These are phyloP conservation scores for Boechera stricta DNA, from an alignment of 345 rosid genomes.

Conservation along the genomic window DNA sequence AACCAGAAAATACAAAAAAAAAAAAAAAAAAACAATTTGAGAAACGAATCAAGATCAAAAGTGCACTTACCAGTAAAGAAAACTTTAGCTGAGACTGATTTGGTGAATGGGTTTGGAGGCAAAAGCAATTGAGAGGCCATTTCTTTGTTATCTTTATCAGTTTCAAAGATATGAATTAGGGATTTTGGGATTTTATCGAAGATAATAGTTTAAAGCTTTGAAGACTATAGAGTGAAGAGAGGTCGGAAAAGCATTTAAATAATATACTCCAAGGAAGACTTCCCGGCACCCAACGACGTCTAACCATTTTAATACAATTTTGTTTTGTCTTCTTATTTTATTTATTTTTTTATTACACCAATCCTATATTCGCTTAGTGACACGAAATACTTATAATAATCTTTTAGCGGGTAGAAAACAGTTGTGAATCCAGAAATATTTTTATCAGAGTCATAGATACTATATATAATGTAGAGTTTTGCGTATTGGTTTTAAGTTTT, in stretches of 20 bases:
- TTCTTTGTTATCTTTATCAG: neutral
- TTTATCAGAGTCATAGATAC: too few species aligned
- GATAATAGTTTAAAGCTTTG: neutral
- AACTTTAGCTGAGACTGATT: constrained; percentile 25
- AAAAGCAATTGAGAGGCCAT: constrained; percentile 43
- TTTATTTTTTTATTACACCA: neutral
- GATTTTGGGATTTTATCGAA: neutral
- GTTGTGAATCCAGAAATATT: too few species aligned
- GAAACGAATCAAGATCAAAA: neutral
- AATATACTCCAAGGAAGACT: neutral
- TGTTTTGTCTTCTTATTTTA: neutral
- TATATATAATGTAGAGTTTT: too few species aligned
- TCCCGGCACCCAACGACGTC: constrained; percentile 28
- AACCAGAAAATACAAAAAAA: neutral
- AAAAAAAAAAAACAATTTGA: too few species aligned
- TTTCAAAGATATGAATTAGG: constrained; percentile 10
- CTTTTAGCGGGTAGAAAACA: too few species aligned
- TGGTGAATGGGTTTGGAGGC: constrained; percentile 31
- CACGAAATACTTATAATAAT: too few species aligned
- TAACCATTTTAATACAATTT: constrained; percentile 8
- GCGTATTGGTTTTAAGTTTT: too few species aligned
- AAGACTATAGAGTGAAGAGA: constrained; percentile 17
- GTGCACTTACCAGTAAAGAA: constrained; percentile 28
- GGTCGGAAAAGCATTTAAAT: constrained; percentile 16
- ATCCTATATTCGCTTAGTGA: too few species aligned